Conservation (phyloP, 2,329 filamentous ascomycete species). For the Scedosporium boydii region DNA sequence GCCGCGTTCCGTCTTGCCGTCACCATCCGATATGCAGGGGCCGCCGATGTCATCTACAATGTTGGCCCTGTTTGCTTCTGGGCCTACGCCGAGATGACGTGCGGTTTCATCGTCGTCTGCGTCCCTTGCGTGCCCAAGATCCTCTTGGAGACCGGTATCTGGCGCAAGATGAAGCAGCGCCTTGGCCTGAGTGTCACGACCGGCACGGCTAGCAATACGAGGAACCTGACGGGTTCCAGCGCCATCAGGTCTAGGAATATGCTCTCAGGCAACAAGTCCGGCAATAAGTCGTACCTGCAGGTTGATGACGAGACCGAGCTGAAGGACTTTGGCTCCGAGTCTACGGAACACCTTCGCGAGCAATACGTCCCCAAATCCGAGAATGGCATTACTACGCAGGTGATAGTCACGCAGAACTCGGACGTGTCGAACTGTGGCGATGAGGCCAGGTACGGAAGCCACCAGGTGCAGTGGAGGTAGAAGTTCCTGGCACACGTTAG, state of each 20-base stretch:
- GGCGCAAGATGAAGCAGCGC: background rate
- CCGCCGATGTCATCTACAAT: constrained; percentile 22
- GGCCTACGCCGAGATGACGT: constrained; percentile 34
- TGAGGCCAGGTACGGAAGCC: background rate
- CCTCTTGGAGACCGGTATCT: constrained; percentile 10
- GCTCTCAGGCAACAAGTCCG: background rate
- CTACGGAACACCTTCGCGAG: constrained; percentile 7
- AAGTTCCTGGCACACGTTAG: background rate
- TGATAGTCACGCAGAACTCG: constrained; percentile 4
- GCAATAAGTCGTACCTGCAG: constrained; percentile 8
- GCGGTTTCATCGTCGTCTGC: constrained; percentile 31
- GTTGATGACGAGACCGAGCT: constrained; percentile 9
- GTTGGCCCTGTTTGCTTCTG: constrained; percentile 31
- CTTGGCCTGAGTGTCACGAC: background rate
- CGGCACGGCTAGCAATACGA: background rate
- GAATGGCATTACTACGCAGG: constrained; percentile 9
- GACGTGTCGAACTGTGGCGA: background rate
- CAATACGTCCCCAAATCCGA: background rate
- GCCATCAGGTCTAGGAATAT: constrained; percentile 8
- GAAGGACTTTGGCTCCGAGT: constrained; percentile 8
- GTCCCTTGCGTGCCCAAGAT: constrained; percentile 29
- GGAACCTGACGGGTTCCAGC: constrained; percentile 5
- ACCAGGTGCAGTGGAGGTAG: constrained; percentile 9
- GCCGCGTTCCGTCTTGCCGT: constrained; percentile 26
- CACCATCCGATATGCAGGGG: constrained; percentile 20